Conservation (phyloP, 1,284 basidiomycete genomes). For the Cutaneotrichosporon dermatis region DNA sequence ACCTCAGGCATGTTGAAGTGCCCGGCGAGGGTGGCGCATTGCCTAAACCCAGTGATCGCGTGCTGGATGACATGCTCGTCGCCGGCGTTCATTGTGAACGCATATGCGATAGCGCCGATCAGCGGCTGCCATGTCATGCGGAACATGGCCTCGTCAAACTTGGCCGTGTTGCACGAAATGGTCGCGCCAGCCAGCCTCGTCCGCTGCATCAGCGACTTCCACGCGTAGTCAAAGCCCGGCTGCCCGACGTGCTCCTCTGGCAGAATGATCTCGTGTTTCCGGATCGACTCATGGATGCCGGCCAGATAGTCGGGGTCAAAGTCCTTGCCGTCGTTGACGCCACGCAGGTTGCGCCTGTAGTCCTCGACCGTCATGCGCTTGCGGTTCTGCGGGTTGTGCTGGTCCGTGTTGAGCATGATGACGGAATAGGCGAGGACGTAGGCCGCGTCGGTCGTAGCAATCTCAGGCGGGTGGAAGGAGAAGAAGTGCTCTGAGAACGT, state of each 20-base stretch:
- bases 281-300: conserved; percentile 88
- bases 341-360: conserved; percentile 85
- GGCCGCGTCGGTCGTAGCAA: conserved; percentile 86
- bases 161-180: conserved; percentile 69
- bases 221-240: conserved; percentile 96
- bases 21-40: conserved; percentile 89
- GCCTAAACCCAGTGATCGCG: conserved; percentile 89
- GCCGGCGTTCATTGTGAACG: conserved; percentile 83
- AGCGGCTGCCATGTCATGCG: conserved; percentile 83
- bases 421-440: conserved; percentile 94
- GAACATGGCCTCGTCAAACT: conserved; percentile 92
- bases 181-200: conserved; percentile 73
- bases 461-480: conserved; percentile 74
- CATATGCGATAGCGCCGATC: conserved; percentile 83
- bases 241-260: conserved; percentile 97
- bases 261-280: conserved; percentile 92
- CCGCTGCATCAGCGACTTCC: conserved; percentile 88
- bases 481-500: conserved; percentile 91
- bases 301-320: conserved; percentile 82
- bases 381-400: conserved; percentile 93
- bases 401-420: conserved; percentile 98
- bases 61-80: conserved; percentile 96
- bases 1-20: conserved; percentile 87
- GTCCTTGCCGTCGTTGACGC: conserved; percentile 81
- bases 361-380: conserved; percentile 97